Conservation (phyloP, 2,329 filamentous ascomycete species). For the Sordariomycetes sp. region DNA sequence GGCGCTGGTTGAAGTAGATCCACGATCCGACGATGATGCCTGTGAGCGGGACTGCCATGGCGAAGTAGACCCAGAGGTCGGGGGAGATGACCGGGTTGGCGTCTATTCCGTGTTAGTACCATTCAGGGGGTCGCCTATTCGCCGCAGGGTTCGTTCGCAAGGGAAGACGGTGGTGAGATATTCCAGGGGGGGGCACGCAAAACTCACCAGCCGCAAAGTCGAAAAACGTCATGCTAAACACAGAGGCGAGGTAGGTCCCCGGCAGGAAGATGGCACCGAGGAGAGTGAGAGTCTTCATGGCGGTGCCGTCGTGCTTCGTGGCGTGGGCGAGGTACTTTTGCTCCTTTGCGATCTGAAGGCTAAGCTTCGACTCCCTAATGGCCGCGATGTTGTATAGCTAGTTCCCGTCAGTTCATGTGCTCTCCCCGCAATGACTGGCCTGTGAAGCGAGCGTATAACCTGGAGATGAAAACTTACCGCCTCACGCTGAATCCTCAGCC, state of each 20-base stretch:
- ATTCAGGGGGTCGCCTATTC: background rate
- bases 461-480: conserved; percentile 31
- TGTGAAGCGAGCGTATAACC: background rate
- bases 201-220: conserved; percentile 40
- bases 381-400: conserved; percentile 57
- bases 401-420: background rate
- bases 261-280: conserved; percentile 54
- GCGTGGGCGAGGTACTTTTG: conserved; percentile 49
- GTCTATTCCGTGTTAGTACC: conserved; percentile 10
- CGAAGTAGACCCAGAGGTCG: conserved; percentile 54
- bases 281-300: conserved; percentile 55
- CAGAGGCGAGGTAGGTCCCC: conserved; percentile 49
- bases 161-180: background rate
- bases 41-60: conserved; percentile 48
- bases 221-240: conserved; percentile 60
- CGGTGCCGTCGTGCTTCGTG: conserved; percentile 50
- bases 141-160: background rate
- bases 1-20: conserved; percentile 39
- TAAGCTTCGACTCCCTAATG: conserved; percentile 53
- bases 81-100: conserved; percentile 32
- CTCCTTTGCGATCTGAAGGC: conserved; percentile 51
- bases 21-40: conserved; percentile 42
- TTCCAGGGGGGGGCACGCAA: background rate
- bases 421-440: background rate
- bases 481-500: conserved; percentile 49